Evolutionary conservation across 495 filamentous ascomycete genomes (phyloP).

Genomic region (Xylaria bambusicola): DNA sequence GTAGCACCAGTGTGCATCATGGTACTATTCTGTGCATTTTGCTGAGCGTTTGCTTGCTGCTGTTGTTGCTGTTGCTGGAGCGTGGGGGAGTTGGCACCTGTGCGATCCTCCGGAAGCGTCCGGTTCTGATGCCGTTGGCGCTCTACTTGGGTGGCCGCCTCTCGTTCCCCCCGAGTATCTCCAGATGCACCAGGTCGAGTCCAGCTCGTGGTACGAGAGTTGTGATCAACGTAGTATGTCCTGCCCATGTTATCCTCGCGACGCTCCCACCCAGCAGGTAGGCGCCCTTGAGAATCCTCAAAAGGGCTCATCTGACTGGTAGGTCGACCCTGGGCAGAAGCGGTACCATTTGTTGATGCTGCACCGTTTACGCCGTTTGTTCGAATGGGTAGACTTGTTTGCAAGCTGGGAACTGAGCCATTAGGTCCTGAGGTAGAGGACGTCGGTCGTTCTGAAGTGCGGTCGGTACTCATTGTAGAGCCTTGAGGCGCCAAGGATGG

Average conservation of each 20-base stretch:
- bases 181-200: constrained; percentile 80
- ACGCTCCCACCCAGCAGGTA: constrained; percentile 94
- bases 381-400: constrained; percentile 37
- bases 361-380: constrained; percentile 42
- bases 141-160: constrained; percentile 87
- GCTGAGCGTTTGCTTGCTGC: constrained; percentile 47
- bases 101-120: constrained; percentile 93
- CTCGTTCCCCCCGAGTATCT: constrained; percentile 74
- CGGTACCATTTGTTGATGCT: constrained; percentile 40
- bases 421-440: constrained; percentile 50
- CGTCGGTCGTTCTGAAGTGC: constrained; percentile 37
- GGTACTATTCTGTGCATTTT: constrained; percentile 61
- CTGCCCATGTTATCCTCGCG: constrained; percentile 93
- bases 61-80: constrained; percentile 61
- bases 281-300: constrained; percentile 87
- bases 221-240: constrained; percentile 99
- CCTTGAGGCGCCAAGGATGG: constrained; percentile 44
- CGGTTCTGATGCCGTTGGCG: constrained; percentile 91
- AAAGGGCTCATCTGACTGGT: constrained; percentile 79
- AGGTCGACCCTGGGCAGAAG: constrained; percentile 36
- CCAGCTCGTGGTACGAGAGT: constrained; percentile 96
- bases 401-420: constrained; percentile 32
- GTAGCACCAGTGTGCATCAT: constrained; percentile 96
- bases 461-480: constrained; percentile 40
- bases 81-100: constrained; percentile 89